These are phyloP conservation scores for Anisodus tanguticus DNA, from an alignment of 257 asterid species.

Conservation along the genomic window DNA sequence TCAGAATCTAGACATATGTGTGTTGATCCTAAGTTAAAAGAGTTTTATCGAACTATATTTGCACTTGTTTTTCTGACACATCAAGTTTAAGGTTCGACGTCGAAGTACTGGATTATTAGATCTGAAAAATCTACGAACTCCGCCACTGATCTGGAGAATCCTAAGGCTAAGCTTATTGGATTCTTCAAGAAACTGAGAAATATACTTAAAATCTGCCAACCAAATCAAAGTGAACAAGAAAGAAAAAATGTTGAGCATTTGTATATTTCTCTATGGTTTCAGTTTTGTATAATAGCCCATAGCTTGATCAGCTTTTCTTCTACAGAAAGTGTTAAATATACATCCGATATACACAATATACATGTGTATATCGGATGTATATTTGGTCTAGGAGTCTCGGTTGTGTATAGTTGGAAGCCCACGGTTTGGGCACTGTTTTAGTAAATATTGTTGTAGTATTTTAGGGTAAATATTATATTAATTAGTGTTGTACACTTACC, in stretches of 20 bases:
- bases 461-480: too few relatives aligned
- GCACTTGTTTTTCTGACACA: not conserved
- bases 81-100: not conserved
- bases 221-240: not conserved
- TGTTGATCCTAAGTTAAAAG: not conserved
- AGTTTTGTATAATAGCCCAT: not conserved
- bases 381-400: too few relatives aligned
- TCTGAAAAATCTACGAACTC: not conserved
- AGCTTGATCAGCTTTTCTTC: slow-evolving; percentile 13
- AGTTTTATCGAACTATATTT: not conserved
- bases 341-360: too few relatives aligned
- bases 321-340: not conserved
- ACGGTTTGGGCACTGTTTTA: too few relatives aligned
- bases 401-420: too few relatives aligned
- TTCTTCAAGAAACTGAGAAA: slow-evolving; percentile 7
- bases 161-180: not conserved
- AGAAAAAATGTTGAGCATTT: not conserved
- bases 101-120: not conserved
- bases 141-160: not conserved
- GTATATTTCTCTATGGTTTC: not conserved
- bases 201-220: too few relatives aligned
- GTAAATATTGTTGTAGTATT: too few relatives aligned
- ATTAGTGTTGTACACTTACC: too few relatives aligned
- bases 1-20: not conserved
- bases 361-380: too few relatives aligned